Percentiles rank a stretch among this genome's conserved stretches.
phyloP scores from a whole-genome alignment of 345 rosid species.

The Atalantia buxifolia region DNA sequence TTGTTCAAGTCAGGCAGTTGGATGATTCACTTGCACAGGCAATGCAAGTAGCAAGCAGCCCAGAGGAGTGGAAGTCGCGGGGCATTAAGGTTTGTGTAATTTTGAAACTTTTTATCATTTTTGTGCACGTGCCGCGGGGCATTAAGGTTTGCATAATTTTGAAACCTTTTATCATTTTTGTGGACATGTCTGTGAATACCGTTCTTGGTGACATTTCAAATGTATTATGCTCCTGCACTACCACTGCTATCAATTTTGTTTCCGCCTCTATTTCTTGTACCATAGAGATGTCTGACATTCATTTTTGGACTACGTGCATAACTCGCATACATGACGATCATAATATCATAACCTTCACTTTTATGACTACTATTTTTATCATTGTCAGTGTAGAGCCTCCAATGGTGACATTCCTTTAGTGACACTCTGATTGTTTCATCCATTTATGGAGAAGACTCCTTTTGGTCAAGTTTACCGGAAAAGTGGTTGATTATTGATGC shows the following conservation, averaged over 20 bases:
- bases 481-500: not conserved
- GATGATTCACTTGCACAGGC: slow-evolving; percentile 36
- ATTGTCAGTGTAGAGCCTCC: not conserved
- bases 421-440: not conserved
- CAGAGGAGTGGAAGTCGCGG: slow-evolving; percentile 43
- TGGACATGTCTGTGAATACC: no score
- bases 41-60: slow-evolving; percentile 45
- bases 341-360: not conserved
- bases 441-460: not conserved
- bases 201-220: not conserved
- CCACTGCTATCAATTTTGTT: not conserved
- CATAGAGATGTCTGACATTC: not conserved
- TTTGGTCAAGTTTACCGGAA: not conserved
- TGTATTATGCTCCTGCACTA: not conserved
- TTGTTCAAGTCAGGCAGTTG: slow-evolving; percentile 34
- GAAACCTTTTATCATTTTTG: not conserved
- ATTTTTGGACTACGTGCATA: not conserved
- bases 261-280: not conserved
- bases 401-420: not conserved
- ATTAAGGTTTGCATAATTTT: not conserved
- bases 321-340: not conserved
- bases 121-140: not conserved
- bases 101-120: no score
- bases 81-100: slow-evolving; percentile 37
- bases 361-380: no score